These are phyloP conservation scores for Talaromyces atroroseus DNA, from an alignment of 2,329 filamentous ascomycete genomes.

Conservation along the genomic window DNA sequence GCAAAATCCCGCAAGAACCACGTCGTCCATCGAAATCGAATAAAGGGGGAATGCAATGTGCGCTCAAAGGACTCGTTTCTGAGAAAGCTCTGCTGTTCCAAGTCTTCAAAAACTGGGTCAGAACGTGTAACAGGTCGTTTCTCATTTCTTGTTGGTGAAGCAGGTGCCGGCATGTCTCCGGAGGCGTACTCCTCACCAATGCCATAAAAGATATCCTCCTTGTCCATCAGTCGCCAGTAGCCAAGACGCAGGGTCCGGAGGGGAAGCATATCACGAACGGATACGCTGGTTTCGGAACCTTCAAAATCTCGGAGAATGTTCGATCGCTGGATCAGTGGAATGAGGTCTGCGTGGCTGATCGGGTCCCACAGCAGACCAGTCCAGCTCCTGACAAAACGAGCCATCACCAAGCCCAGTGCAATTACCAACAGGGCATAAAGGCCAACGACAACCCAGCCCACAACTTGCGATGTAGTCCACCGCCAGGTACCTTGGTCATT, in stretches of 20 bases:
- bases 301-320: conserved; percentile 71
- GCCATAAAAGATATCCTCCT: conserved; percentile 68
- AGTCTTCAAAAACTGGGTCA: conserved; percentile 19
- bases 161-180: conserved; percentile 19
- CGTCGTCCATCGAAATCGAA: conserved; percentile 65
- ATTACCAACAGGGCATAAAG: conserved; percentile 65
- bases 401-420: conserved; percentile 53
- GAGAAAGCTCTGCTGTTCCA: conserved; percentile 34
- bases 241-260: conserved; percentile 66
- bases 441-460: conserved; percentile 71
- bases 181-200: conserved; percentile 61
- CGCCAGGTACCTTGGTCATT: conserved; percentile 58
- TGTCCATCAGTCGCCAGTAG: conserved; percentile 71
- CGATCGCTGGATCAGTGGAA: conserved; percentile 71
- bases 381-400: conserved; percentile 59
- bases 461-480: conserved; percentile 72
- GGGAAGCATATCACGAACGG: conserved; percentile 47
- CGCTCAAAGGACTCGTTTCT: conserved; percentile 44
- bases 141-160: not conserved
- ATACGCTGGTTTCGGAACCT: conserved; percentile 57
- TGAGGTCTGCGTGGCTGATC: conserved; percentile 71
- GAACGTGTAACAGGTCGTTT: not conserved
- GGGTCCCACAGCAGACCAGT: conserved; percentile 85
- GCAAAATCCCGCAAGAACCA: conserved; percentile 67
- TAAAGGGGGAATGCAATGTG: conserved; percentile 47